Evolutionary conservation across 257 asterid genomes (phyloP).

Genomic region (Ajuga chamaepitys): DNA sequence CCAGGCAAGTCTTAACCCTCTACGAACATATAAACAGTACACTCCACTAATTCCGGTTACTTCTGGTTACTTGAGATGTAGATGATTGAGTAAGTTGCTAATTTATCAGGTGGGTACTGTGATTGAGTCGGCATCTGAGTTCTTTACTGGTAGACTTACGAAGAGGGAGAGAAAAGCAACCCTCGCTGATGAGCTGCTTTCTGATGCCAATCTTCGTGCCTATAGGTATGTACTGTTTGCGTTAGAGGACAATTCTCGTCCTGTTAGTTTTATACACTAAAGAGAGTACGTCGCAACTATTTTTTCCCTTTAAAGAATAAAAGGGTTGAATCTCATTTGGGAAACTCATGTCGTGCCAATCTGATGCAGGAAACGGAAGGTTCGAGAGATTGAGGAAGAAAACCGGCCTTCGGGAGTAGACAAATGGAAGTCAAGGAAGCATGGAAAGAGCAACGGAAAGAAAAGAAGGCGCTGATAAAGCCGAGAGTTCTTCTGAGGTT

Average conservation of each 20-base stretch:
- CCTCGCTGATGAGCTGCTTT: conserved; percentile 82
- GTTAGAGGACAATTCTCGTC: neutral
- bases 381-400: conserved; percentile 72
- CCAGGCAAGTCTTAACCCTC: conserved; percentile 50
- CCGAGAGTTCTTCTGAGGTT: neutral
- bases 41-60: neutral
- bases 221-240: conserved; percentile 45
- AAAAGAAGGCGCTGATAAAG: conserved; percentile 26
- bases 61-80: neutral
- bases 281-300: neutral
- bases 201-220: conserved; percentile 39
- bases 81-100: conserved; percentile 6
- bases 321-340: neutral
- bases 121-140: conserved; percentile 70
- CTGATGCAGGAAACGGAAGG: conserved; percentile 76
- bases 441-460: conserved; percentile 41
- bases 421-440: conserved; percentile 68
- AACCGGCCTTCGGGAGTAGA: conserved; percentile 66
- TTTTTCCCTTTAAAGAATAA: too few relatives aligned
- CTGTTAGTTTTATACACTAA: neutral
- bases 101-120: conserved; percentile 82
- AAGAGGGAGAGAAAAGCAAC: conserved; percentile 85
- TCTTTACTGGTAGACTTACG: conserved; percentile 65
- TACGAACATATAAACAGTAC: neutral
- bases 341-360: neutral